Conservation (phyloP, 495 filamentous ascomycete species). For the Immersiella caudata region DNA sequence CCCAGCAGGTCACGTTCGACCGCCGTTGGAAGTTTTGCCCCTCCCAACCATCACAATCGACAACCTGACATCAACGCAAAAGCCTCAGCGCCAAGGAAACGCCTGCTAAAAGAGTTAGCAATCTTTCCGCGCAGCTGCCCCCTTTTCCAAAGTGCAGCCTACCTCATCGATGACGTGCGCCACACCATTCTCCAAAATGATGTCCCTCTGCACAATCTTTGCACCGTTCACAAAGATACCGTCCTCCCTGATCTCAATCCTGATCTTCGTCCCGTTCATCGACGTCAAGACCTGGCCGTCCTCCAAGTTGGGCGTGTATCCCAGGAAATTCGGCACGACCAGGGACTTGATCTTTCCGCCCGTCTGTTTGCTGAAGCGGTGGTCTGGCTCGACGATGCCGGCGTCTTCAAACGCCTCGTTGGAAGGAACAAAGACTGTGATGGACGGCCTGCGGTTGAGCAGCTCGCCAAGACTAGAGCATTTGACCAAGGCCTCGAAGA, state of each 20-base stretch:
- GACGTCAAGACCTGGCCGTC: background rate
- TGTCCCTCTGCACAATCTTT: background rate
- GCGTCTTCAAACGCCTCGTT: background rate
- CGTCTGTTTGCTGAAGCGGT: background rate
- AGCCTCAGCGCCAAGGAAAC: background rate
- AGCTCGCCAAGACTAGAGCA: background rate
- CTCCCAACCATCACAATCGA: background rate
- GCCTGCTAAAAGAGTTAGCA: background rate
- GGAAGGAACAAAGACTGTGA: slow-evolving; percentile 1
- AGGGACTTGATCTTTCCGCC: background rate
- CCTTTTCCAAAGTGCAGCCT: background rate
- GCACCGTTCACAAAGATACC: slow-evolving; percentile 1
- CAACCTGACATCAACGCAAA: background rate
- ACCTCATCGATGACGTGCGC: slow-evolving; percentile 3
- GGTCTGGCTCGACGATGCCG: background rate
- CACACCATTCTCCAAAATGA: slow-evolving; percentile 3
- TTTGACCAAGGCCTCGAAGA: background rate
- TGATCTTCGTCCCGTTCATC: background rate
- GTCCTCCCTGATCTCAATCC: background rate
- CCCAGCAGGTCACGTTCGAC: too few species aligned
- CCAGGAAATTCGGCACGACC: background rate
- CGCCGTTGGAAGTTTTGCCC: too few species aligned
- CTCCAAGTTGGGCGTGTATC: background rate
- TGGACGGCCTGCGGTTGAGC: background rate
- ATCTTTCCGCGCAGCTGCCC: background rate